Conservation (phyloP, 306 rosid genomes). For the Vicia sativa region DNA sequence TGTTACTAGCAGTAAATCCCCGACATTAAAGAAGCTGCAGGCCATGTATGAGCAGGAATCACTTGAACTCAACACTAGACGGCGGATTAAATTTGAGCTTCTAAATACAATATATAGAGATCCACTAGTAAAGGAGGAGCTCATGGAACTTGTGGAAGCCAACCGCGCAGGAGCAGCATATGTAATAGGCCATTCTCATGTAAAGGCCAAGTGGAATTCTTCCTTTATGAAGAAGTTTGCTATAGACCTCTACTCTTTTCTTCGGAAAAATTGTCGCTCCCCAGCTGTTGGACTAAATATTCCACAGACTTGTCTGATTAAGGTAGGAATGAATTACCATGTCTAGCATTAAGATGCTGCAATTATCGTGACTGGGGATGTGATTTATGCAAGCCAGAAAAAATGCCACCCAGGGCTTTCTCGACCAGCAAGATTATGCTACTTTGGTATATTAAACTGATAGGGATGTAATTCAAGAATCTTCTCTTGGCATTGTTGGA, state of each 20-base stretch:
- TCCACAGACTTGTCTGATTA: constrained; percentile 83
- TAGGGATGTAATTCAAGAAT: constrained; percentile 21
- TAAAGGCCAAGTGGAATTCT: constrained; percentile 79
- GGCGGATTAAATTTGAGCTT: constrained; percentile 57
- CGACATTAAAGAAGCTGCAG: constrained; percentile 65
- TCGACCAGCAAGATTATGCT: constrained; percentile 26
- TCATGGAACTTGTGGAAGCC: constrained; percentile 80
- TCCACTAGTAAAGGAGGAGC: constrained; percentile 71
- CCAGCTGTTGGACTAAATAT: constrained; percentile 81
- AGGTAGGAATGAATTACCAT: constrained; percentile 84
- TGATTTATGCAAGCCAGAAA: constrained; percentile 34
- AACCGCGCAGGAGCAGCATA: constrained; percentile 82
- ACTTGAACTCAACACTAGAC: constrained; percentile 53
- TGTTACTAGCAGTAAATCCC: constrained; percentile 65
- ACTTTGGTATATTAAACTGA: constrained; percentile 30
- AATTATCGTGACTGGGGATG: constrained; percentile 23
- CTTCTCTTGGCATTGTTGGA: constrained; percentile 34
- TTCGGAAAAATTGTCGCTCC: constrained; percentile 83
- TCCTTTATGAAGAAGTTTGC: constrained; percentile 65
- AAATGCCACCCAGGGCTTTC: constrained; percentile 25
- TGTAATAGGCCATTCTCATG: constrained; percentile 74
- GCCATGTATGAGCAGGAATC: constrained; percentile 79
- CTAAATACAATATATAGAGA: constrained; percentile 63
- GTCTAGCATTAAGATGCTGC: constrained; percentile 50
- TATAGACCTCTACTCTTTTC: constrained; percentile 74